Percentiles rank a stretch among this genome's conserved stretches.
phyloP scores from a whole-genome alignment of 2,329 filamentous ascomycete genomes.

The Diaporthe citriasiana region DNA sequence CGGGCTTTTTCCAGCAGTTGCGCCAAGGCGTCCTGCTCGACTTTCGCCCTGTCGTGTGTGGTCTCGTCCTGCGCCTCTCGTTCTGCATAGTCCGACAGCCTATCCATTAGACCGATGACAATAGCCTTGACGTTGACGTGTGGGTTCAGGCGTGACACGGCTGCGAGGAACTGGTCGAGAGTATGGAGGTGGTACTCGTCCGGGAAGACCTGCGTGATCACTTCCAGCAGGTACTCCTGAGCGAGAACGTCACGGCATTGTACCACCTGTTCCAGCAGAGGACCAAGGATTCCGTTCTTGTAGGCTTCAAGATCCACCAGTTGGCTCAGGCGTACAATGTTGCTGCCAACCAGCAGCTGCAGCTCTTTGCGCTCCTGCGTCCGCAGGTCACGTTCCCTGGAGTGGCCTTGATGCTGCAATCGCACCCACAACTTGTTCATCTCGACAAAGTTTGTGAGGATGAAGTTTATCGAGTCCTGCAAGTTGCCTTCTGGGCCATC shows the following conservation, averaged over 20 bases:
- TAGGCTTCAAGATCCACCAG: constrained; percentile 95
- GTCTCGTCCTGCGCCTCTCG: constrained; percentile 82
- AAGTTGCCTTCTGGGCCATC: constrained; percentile 96
- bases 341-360: constrained; percentile 95
- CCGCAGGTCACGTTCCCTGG: constrained; percentile 90
- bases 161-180: constrained; percentile 92
- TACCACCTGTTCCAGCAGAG: constrained; percentile 94
- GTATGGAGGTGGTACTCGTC: constrained; percentile 99
- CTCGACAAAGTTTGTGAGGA: constrained; percentile 98
- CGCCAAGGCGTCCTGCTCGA: constrained; percentile 86
- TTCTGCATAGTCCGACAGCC: constrained; percentile 93
- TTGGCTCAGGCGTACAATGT: constrained; percentile 94
- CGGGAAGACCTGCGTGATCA: constrained; percentile 98
- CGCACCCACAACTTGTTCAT: constrained; percentile 99
- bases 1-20: constrained; percentile 84
- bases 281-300: constrained; percentile 89
- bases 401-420: constrained; percentile 96
- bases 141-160: constrained; percentile 92
- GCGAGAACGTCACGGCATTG: constrained; percentile 97
- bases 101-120: constrained; percentile 97
- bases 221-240: constrained; percentile 97
- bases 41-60: constrained; percentile 78
- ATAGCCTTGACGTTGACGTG: constrained; percentile 99
- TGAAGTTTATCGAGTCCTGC: constrained; percentile 97
- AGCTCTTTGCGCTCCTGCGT: constrained; percentile 96